Percentiles rank a stretch among this genome's conserved stretches.
These are phyloP conservation scores for Penicillium sp. DNA, from an alignment of 2,329 filamentous ascomycete genomes.

Conservation along the genomic window DNA sequence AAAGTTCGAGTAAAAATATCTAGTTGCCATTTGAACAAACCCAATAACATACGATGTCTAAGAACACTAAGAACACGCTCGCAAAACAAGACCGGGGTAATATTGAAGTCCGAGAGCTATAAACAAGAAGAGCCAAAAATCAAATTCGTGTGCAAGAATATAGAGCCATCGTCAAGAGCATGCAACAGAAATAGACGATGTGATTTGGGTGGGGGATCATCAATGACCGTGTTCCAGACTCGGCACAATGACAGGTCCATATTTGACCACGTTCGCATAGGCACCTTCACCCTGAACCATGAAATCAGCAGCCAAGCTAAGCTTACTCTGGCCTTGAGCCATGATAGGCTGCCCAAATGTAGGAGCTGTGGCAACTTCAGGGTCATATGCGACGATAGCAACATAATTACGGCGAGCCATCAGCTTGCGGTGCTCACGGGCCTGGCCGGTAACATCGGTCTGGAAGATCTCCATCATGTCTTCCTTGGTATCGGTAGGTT, in stretches of 20 bases:
- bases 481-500: conserved; percentile 87
- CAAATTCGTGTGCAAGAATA: conserved; percentile 7
- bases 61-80: background rate
- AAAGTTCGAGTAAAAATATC: background rate
- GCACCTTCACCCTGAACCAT: conserved; percentile 90
- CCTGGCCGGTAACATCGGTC: conserved; percentile 79
- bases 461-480: conserved; percentile 99
- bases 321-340: conserved; percentile 45
- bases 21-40: too few species aligned
- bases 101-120: background rate
- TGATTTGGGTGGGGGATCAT: too few species aligned
- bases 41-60: background rate
- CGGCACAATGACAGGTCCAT: conserved; percentile 92
- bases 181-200: conserved; percentile 1
- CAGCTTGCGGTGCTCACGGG: conserved; percentile 81
- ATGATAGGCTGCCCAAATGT: conserved; percentile 36
- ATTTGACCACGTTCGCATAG: conserved; percentile 83
- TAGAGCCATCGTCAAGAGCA: background rate
- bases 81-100: background rate
- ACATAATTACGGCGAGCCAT: conserved; percentile 94
- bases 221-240: conserved; percentile 72
- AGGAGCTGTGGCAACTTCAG: conserved; percentile 64
- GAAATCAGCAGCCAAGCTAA: conserved; percentile 92
- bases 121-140: background rate
- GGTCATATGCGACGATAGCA: conserved; percentile 90